Evolutionary conservation across 495 filamentous ascomycete genomes (phyloP).

Genomic region (Aspergillus carlsbadensis): DNA sequence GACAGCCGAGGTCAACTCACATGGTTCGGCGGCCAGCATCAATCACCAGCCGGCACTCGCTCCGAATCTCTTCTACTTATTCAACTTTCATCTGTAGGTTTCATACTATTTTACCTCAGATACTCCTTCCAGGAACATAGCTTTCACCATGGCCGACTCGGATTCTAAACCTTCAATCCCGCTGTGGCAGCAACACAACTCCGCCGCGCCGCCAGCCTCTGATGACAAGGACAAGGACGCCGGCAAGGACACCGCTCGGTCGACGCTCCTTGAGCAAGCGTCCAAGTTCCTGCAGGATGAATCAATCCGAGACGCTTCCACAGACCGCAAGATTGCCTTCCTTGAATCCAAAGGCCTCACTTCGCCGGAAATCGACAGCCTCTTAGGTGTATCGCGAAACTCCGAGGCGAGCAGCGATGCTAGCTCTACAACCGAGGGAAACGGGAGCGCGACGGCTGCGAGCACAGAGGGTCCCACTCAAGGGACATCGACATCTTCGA

Average conservation of each 20-base stretch:
- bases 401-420: constrained; percentile 25
- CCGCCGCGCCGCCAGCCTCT: constrained; percentile 32
- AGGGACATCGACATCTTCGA: constrained; percentile 18
- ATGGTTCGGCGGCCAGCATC: background rate
- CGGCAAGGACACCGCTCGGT: constrained; percentile 26
- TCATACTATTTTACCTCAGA: no score
- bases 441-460: constrained; percentile 14
- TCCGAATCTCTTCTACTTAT: background rate
- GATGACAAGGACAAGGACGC: constrained; percentile 30
- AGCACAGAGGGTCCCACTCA: background rate
- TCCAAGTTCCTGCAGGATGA: constrained; percentile 78
- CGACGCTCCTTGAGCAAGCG: constrained; percentile 65
- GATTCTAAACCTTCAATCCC: constrained; percentile 42
- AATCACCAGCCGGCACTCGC: no score
- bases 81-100: background rate
- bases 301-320: constrained; percentile 65
- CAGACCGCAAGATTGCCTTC: constrained; percentile 74
- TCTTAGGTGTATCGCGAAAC: constrained; percentile 55
- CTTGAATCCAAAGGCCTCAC: constrained; percentile 76
- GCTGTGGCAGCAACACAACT: constrained; percentile 43
- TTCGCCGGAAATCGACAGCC: constrained; percentile 62
- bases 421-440: constrained; percentile 16
- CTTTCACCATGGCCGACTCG: constrained; percentile 42
- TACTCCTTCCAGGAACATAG: no score
- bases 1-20: no score